Base-by-base conservation (phyloP, 805 yeast species). In the Cyberlindnera mrakii region DNA sequence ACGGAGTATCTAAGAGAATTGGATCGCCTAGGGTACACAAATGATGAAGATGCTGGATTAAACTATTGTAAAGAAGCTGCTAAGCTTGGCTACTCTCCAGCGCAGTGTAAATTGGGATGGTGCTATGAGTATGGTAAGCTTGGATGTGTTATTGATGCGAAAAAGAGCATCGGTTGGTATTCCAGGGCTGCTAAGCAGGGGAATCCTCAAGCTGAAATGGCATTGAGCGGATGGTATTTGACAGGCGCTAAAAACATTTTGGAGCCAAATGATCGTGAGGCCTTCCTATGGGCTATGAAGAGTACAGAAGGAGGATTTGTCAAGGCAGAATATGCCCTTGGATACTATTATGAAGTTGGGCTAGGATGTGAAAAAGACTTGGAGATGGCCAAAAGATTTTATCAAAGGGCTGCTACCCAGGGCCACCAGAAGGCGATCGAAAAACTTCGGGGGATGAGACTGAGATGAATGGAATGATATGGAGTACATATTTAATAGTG, bases 151-250 rank as follows among this genome's bases (percentile, higher is more conserved):
- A 66, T 77, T 1, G 78, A 79, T 50, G 72, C 85, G 5, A 66
- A 70, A 42, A 72, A 75, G 48, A 76, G 85, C 8, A 71, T 85
- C 39, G 83, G 83, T 13, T 85, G 91, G 90, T 85, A 84, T 60
- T 68, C 81, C 9, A 69, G 77, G 42, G 82, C 86, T 4, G 87
- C 89, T 3, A 50, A 48, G 34, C 37, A 72, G 46, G 83, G 82
- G 14, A 81, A 82, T 52, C 71, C 82, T 0, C 76, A 80, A 54
- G 81, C 86, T 3, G 83, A 84, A 58, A 67, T 85, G 57, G 87
- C 86, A 0, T 63, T 85, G 30, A 76, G 84, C 46, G 89, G 89
- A 38, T 84, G 91, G 90, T 78, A 80, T 52, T 69, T 84, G 11
- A 79, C 88, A 0, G 95, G 95, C 2, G 78, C 78, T 0, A 68